phyloP scores from a whole-genome alignment of 164 flowering plant species.

The Aristolochia fimbriata region DNA sequence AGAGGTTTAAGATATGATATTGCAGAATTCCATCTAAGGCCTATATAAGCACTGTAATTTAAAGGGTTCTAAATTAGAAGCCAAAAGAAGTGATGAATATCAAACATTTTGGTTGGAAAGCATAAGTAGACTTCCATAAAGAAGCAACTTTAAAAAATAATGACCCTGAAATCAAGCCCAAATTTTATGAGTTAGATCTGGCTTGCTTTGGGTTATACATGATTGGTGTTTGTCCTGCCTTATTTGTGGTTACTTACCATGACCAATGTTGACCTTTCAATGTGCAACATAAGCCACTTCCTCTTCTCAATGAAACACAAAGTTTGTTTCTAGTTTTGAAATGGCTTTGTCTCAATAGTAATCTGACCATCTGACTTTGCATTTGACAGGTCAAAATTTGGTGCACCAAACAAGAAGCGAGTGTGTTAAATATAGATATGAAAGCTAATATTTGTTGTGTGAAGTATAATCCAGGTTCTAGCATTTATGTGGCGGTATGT shows the following conservation, averaged over 20 bases:
- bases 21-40: no score
- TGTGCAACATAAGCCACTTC: background rate
- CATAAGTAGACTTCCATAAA: no score
- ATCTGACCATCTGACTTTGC: background rate
- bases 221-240: background rate
- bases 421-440: constrained; percentile 92
- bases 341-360: background rate
- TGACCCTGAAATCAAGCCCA: no score
- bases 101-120: no score
- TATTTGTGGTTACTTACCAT: background rate
- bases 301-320: no score
- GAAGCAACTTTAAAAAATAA: no score
- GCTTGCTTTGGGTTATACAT: background rate
- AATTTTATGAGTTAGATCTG: no score
- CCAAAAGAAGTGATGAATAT: no score
- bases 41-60: no score
- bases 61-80: no score
- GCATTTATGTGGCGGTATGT: constrained; percentile 65
- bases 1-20: no score
- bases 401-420: constrained; percentile 97
- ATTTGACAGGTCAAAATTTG: constrained; percentile 83
- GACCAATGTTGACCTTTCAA: background rate
- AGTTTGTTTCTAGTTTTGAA: background rate
- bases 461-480: constrained; percentile 92
- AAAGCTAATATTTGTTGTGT: constrained; percentile 97